Conservation (phyloP, 2,329 filamentous ascomycete species). For the Alternaria rosae region DNA sequence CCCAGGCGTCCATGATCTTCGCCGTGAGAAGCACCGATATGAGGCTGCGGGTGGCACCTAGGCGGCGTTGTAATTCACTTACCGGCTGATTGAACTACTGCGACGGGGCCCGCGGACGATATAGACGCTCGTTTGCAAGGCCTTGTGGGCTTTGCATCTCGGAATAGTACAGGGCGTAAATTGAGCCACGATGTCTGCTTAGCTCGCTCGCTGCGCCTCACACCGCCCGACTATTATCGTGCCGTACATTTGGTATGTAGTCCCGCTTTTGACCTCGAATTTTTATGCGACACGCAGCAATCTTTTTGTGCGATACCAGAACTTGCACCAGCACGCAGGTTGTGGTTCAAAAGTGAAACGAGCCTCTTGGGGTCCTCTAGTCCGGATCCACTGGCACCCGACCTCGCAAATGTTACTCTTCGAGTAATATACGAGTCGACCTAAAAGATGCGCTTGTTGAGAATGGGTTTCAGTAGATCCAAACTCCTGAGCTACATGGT, state of each 20-base stretch:
- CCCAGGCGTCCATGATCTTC: conserved; percentile 1
- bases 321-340: background rate
- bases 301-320: background rate
- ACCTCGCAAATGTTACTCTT: background rate
- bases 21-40: background rate
- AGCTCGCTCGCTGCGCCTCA: background rate
- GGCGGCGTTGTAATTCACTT: background rate
- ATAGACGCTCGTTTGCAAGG: background rate
- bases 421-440: background rate
- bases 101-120: background rate
- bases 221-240: background rate
- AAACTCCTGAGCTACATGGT: background rate
- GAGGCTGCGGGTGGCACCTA: background rate
- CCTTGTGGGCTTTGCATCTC: background rate
- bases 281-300: background rate
- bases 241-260: background rate
- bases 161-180: background rate
- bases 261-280: background rate
- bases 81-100: background rate
- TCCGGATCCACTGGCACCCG: background rate
- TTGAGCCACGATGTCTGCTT: background rate
- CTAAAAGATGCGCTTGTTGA: background rate
- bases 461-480: background rate
- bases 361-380: background rate
- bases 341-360: background rate